Conservation (phyloP, 306 rosid genomes). For the Herpetospermum pedunculosum region DNA sequence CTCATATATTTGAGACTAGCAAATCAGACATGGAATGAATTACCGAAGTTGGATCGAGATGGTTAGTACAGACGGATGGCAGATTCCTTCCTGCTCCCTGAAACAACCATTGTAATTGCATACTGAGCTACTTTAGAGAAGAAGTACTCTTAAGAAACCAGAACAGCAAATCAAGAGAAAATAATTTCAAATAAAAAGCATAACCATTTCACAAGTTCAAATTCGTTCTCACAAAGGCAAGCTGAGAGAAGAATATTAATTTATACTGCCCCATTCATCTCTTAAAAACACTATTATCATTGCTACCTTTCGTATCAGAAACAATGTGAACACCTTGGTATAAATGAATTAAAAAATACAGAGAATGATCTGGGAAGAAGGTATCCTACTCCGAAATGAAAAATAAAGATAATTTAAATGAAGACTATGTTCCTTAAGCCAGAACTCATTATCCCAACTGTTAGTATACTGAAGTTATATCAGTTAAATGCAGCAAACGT, state of each 20-base stretch:
- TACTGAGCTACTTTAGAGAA: not conserved
- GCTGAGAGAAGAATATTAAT: not conserved
- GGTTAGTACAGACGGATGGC: conserved; percentile 56
- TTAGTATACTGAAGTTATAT: not conserved
- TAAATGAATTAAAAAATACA: not conserved
- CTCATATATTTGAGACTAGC: not conserved
- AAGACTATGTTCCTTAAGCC: not conserved
- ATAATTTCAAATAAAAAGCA: not conserved
- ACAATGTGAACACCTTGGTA: not conserved
- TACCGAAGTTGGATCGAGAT: conserved; percentile 80
- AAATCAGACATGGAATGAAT: not conserved
- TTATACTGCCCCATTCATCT: not conserved
- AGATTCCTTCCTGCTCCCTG: conserved; percentile 61
- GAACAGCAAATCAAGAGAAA: not conserved
- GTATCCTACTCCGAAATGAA: not conserved
- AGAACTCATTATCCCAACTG: not conserved
- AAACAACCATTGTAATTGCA: conserved; percentile 12
- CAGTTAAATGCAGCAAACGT: not conserved
- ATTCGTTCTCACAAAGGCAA: not conserved
- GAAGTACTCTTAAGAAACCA: not conserved
- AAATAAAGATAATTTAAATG: not conserved
- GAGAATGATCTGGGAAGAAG: not conserved
- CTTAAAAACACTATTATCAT: not conserved
- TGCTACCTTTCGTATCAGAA: not conserved
- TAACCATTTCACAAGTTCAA: not conserved